Evolutionary conservation across 106 monocot genomes (phyloP).

Genomic region (Dendrobium officinale): DNA sequence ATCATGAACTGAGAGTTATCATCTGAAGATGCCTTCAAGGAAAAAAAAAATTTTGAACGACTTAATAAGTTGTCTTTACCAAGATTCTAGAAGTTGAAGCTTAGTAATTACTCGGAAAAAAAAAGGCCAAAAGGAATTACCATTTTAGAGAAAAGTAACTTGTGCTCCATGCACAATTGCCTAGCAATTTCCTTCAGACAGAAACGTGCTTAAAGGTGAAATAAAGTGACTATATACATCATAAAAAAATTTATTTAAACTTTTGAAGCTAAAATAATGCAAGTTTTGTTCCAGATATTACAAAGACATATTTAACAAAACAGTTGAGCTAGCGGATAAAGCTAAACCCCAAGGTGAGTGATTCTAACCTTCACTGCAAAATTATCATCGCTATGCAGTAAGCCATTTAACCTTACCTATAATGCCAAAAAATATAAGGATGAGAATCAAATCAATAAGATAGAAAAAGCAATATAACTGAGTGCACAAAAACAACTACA

Average conservation of each 20-base stretch:
- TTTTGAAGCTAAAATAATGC: background rate
- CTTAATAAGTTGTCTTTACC: background rate
- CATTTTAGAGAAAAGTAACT: conserved; percentile 84
- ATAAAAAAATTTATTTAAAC: background rate
- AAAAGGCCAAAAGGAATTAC: conserved; percentile 27
- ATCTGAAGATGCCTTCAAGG: conserved; percentile 75
- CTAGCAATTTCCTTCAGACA: conserved; percentile 87
- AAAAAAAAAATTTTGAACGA: background rate
- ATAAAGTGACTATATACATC: background rate
- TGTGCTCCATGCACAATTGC: conserved; percentile 80
- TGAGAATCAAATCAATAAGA: background rate
- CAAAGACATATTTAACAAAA: background rate
- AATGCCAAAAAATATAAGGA: conserved; percentile 10
- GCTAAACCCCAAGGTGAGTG: background rate
- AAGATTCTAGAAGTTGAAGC: background rate
- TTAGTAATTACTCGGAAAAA: background rate
- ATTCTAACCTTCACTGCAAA: conserved; percentile 64
- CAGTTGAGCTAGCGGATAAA: background rate
- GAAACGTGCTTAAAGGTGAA: background rate
- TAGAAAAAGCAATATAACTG: background rate
- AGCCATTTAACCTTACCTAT: conserved; percentile 80
- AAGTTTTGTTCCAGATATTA: background rate
- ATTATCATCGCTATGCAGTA: conserved; percentile 80
- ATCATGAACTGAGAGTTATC: conserved; percentile 88
- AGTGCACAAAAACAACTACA: background rate